Evolutionary conservation across 2,329 filamentous ascomycete genomes (phyloP), one percentile per base, ranked within the genome.

Genomic region (Exophiala viscosa): DNA sequence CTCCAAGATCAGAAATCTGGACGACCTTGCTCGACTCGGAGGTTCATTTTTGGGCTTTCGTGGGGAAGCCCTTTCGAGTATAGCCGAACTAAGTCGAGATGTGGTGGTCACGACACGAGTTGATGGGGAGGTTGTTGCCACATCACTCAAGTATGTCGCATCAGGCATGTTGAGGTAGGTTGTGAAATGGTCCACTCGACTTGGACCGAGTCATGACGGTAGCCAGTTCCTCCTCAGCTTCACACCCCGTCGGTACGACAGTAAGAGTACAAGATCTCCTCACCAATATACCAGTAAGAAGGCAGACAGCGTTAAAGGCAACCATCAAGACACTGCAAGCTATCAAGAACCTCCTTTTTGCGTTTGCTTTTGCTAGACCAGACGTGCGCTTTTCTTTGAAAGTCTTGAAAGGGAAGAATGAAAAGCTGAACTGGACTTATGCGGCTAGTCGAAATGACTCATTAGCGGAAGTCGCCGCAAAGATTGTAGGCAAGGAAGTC

Each of bases 61-160:
- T 47, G 84, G 84, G 13, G 81, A 85, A 65, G 83, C 84, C 2
- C 68, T 87, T 54, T 80, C 82, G 2, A 84, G 81, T 62, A 73
- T 79, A 48, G 80, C 79, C 9, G 80, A 84, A 59, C 72, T 85
- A 67, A 81, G 78, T 50, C 74, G 76, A 3, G 62, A 65, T 2
- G 54, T 86, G 39, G 68, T 64, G 1, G 69, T 86, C 39, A 80
- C 72, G 10, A 86, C 83, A 2, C 72, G 81, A 45, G 71, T 81
- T 31, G 77, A 81, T 55, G 75, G 77, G 1, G 82, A 86, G 60
- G 64, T 71, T 11, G 77, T 79, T 20, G 83, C 76, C 5, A 72
- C 73, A 5, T 70, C 66, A 31, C 65, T 83, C 48, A 77, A 74
- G 45, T 78, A 82, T 64, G 70, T 70, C 45, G 67, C 73, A 42